These are phyloP conservation scores for Cotoneaster glaucophyllus DNA, from an alignment of 306 rosid genomes.

Conservation along the genomic window DNA sequence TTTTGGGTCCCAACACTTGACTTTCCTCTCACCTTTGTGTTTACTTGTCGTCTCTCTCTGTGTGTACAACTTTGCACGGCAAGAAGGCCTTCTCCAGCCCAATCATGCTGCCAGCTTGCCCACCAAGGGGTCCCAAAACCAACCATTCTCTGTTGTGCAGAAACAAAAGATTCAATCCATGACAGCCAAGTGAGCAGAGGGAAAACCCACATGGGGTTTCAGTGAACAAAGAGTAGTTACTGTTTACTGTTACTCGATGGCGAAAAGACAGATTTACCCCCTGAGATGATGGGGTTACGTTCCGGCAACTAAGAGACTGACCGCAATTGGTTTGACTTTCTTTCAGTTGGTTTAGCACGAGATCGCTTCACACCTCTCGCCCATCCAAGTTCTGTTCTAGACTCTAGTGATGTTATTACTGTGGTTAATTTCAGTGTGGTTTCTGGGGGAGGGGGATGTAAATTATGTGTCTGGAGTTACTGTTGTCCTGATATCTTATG, in stretches of 20 bases:
- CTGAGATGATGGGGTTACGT: not conserved
- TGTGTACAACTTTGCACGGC: conserved; percentile 25
- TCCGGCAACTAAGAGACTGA: too few species aligned
- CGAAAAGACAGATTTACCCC: too few species aligned
- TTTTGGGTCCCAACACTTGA: conserved; percentile 44
- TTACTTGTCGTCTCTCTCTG: conserved; percentile 41
- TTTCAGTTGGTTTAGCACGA: too few species aligned
- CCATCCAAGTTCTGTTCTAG: too few species aligned
- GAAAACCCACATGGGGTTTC: not conserved
- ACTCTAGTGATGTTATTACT: not conserved
- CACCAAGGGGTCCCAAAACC: not conserved
- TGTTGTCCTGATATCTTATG: conserved; percentile 45
- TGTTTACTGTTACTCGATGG: not conserved
- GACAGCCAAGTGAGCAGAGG: not conserved
- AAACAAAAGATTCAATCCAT: not conserved
- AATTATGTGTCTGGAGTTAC: conserved; percentile 40
- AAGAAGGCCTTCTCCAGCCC: conserved; percentile 22
- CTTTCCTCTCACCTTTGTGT: conserved; percentile 29
- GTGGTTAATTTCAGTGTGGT: not conserved
- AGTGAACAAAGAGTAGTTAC: not conserved
- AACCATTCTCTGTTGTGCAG: not conserved
- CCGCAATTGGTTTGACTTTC: too few species aligned
- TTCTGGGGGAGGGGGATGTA: conserved; percentile 42
- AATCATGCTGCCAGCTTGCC: conserved; percentile 31
- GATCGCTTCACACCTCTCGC: too few species aligned